Base-by-base conservation (phyloP, 306 rosid genomes). In the Lathyrus oleraceus region DNA sequence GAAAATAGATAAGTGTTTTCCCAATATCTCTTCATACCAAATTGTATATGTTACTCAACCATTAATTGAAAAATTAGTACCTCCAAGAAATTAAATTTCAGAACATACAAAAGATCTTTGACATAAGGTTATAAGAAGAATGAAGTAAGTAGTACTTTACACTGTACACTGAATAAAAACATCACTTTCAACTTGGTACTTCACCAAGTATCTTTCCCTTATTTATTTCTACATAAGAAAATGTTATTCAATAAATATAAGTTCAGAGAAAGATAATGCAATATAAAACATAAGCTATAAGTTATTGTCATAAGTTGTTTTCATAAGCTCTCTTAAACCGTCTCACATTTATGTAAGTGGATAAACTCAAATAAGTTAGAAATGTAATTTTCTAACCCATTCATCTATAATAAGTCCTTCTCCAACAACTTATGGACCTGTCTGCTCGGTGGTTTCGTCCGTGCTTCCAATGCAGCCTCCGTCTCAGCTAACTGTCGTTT, bases 341-440 rank as follows among this genome's bases (percentile, higher is more conserved):
- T 48, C 10, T 47, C 53, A 6, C 17, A 15, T 19, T 47, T 15
- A 48, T 48, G 3, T 7, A 48, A n/a, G 52, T 5, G 9, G 12
- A 16, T 49, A 17, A 17, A 17, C 4, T 19, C 58, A 51, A 19
- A 19, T 51, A 51, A 52, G 58, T 51, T 15, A 36, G 9, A 57
- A 39, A 27, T 27, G 17, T n/a, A 48, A 61, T 56, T 65, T 74
- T 62, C 92, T 82, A 64, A 94, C 98, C 98, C 98, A 94, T 90
- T 94, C 98, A 45, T 94, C 96, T 69, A 94, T 84, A 74, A 94
- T 92, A 58, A 86, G 96, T 57, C 98, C 97, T 75, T 88, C 97
- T 28, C 95, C 97, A 4, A 80, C 92, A 25, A 86, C 74, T 28
- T 84, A 77, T 5, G 97, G 87, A 65, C 93, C 91, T 5, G 84